These are phyloP conservation scores for Phytopythium vexans DNA, from an alignment of 352 stramenopile species.

Conservation along the genomic window DNA sequence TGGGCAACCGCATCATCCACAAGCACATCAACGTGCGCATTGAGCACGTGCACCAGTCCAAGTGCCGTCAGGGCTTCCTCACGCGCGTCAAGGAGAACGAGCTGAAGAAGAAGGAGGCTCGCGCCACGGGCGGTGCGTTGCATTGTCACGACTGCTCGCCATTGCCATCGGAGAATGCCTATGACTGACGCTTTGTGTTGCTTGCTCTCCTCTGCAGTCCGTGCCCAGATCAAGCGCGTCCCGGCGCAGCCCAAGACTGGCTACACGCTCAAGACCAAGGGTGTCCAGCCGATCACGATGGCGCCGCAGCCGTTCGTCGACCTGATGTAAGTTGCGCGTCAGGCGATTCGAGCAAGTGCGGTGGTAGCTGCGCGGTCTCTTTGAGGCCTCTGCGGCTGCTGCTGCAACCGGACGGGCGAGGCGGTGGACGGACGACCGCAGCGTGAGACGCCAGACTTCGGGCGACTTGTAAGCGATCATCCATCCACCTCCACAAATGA, in stretches of 20 bases:
- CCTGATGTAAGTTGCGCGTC: conserved; percentile 91
- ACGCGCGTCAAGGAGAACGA: conserved; percentile 98
- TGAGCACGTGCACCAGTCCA: conserved; percentile 98
- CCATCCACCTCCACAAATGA: not conserved
- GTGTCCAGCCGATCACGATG: conserved; percentile 93
- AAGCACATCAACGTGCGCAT: conserved; percentile 99
- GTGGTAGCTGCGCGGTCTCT: no score
- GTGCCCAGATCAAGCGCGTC: conserved; percentile 94
- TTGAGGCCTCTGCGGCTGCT: no score
- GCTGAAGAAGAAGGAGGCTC: conserved; percentile 95
- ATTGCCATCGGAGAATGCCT: conserved; percentile 33
- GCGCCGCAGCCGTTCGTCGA: conserved; percentile 98
- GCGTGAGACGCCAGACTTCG: no score
- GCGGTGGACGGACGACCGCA: no score
- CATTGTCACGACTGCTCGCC: not conserved
- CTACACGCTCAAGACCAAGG: conserved; percentile 94
- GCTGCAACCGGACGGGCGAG: no score
- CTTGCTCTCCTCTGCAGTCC: conserved; percentile 26
- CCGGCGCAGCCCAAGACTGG: conserved; percentile 93
- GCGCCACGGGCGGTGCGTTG: conserved; percentile 78
- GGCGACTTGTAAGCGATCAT: no score
- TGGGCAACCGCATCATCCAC: conserved; percentile 98
- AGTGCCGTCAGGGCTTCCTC: conserved; percentile 98
- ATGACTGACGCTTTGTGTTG: conserved; percentile 1
- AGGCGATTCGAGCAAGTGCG: no score